Evolutionary conservation across 139 green algal species (phyloP).

Genomic region (Tetratostichococcus sp.): DNA sequence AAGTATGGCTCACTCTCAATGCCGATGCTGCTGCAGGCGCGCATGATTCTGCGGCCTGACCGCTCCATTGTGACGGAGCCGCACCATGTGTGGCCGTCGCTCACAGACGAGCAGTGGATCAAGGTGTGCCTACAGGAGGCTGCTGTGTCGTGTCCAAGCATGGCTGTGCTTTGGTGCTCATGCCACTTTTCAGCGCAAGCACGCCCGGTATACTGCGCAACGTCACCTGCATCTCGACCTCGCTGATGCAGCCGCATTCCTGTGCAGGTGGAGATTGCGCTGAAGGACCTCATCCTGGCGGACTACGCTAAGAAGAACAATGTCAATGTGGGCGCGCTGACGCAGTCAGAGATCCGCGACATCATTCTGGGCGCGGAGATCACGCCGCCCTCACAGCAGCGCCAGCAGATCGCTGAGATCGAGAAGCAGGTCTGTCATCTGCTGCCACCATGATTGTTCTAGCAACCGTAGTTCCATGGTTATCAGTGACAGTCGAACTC

Average conservation of each 20-base stretch:
- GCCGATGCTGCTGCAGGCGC: slow-evolving; percentile 29
- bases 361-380: slow-evolving; percentile 99
- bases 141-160: too few relatives aligned
- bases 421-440: slow-evolving; percentile 93
- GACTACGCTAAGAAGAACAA: slow-evolving; percentile 99
- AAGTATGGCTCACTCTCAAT: neutral
- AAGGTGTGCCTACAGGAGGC: too few relatives aligned
- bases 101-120: slow-evolving; percentile 99
- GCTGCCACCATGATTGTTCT: too few relatives aligned
- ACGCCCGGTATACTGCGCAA: too few relatives aligned
- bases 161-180: too few relatives aligned
- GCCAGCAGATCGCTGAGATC: slow-evolving; percentile 99
- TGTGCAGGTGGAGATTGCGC: slow-evolving; percentile 75
- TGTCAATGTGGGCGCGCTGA: slow-evolving; percentile 94
- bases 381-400: slow-evolving; percentile 89
- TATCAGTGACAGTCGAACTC: too few relatives aligned
- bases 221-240: too few relatives aligned
- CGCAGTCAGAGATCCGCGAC: slow-evolving; percentile 94
- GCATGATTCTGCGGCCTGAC: slow-evolving; percentile 96
- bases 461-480: too few relatives aligned
- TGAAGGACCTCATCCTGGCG: slow-evolving; percentile 97
- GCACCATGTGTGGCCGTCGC: slow-evolving; percentile 97
- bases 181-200: too few relatives aligned
- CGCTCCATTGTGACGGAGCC: slow-evolving; percentile 92
- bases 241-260: too few relatives aligned